Conservation (phyloP, 2,329 filamentous ascomycete genomes). For the Sporothrix phasma region DNA sequence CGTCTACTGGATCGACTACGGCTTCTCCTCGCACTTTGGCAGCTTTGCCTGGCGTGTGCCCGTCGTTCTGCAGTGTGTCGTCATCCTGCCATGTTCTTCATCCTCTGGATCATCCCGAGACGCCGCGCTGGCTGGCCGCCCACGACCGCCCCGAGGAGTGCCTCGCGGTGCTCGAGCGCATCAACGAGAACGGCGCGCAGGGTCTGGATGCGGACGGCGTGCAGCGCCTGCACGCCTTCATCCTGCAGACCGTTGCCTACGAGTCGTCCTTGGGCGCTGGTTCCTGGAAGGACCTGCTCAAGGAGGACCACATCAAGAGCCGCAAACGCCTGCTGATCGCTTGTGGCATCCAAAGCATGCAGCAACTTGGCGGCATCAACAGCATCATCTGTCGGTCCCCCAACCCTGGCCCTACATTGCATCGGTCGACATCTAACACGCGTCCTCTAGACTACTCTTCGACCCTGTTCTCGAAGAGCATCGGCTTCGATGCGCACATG, state of each 20-base stretch:
- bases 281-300: conserved; percentile 39
- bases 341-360: conserved; percentile 38
- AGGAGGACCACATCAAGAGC: conserved; percentile 31
- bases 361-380: conserved; percentile 28
- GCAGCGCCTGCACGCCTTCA: conserved; percentile 19
- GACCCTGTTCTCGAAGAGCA: conserved; percentile 33
- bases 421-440: too few relatives aligned
- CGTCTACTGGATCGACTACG: conserved; percentile 52
- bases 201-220: conserved; percentile 24
- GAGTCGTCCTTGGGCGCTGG: conserved; percentile 34
- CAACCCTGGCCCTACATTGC: too few relatives aligned
- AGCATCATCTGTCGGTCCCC: conserved; percentile 9
- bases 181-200: conserved; percentile 20
- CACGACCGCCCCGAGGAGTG: conserved; percentile 34
- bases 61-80: conserved; percentile 46
- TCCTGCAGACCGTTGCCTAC: conserved; percentile 22
- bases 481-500: conserved; percentile 13
- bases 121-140: conserved; percentile 37
- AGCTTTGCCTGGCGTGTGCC: conserved; percentile 51
- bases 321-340: conserved; percentile 11
- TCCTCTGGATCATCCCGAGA: conserved; percentile 49
- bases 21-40: conserved; percentile 42
- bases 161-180: conserved; percentile 24
- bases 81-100: conserved; percentile 39
- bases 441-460: conserved; percentile 43